Base-by-base conservation (phyloP, 768 basidiomycete species). In the Paxillus involutus region DNA sequence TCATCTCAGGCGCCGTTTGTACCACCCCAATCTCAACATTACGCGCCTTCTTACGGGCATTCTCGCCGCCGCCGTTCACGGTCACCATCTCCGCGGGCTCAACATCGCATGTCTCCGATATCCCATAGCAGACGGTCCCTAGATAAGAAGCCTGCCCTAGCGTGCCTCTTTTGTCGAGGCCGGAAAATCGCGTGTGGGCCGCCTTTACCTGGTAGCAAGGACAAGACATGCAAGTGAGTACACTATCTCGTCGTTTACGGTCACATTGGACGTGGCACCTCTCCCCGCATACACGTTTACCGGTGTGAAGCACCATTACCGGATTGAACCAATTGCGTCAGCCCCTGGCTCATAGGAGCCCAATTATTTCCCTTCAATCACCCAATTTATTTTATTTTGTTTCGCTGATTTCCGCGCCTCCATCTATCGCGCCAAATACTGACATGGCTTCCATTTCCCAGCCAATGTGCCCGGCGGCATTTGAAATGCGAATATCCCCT, bases 181-280 rank as follows among this genome's bases (percentile, higher is more conserved):
- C 74, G 85, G 40, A 86, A 86, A 70, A 87, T 87, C 47, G 85
- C 85, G 9, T 87, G 85, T 55, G 85, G 85, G 0, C 79, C 84
- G 11, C 82, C 84, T 3, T 59, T 75, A 12, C 75, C 79, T 1
- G 80, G 77, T 9, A 81, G 79, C 57, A 71, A 73, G 46, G 80
- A 82, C 57, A 76, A 76, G 56, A 81, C 83, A 0, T 87, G 85
- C 84, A 85, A 85, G 85, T 85, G 59, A 76, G 85, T 78, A 16
- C 51, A 42, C 24, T 43, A 41, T n/a, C 47, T 16, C 14, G 45
- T 33, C 29, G 8, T 51, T 53, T 29, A 24, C 19, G 19, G 13
- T 29, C 10, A n/a, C n/a, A 44, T 44, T 36, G 11, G 42, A n/a
- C 24, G 1, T 37, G 52, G 24, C 26, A 54, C 53, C 40, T 51